A percentile compares a stretch with the other conserved stretches of the same genome.
phyloP scores from a whole-genome alignment of 2,329 filamentous ascomycete species.

The Capronia coronata region DNA sequence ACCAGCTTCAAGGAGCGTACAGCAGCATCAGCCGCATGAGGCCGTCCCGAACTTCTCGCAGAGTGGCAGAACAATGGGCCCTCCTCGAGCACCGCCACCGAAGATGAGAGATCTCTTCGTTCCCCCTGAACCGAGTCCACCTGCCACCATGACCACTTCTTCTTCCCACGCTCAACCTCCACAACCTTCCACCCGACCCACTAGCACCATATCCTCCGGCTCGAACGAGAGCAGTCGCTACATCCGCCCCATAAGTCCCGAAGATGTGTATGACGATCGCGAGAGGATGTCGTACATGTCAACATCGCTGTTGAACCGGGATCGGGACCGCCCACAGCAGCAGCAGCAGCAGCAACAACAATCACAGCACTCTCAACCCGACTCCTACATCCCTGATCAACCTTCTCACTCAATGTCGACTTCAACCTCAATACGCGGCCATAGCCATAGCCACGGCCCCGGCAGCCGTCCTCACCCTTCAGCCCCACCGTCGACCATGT shows the following conservation, averaged over 20 bases:
- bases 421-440: constrained; percentile 27
- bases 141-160: constrained; percentile 32
- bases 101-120: constrained; percentile 81
- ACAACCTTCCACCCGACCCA: constrained; percentile 45
- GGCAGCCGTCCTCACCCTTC: constrained; percentile 14
- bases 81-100: constrained; percentile 68
- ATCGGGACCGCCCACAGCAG: constrained; percentile 32
- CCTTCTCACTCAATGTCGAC: constrained; percentile 36
- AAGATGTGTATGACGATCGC: constrained; percentile 78
- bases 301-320: constrained; percentile 36
- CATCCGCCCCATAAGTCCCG: constrained; percentile 58
- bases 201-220: constrained; percentile 41
- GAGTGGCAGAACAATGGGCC: constrained; percentile 43
- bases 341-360: constrained; percentile 25
- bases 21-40: constrained; percentile 1
- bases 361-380: constrained; percentile 21
- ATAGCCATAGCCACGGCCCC: constrained; percentile 21
- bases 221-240: constrained; percentile 36
- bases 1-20: constrained; percentile 28
- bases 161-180: constrained; percentile 25
- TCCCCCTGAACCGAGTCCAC: constrained; percentile 38
- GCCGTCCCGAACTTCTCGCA: constrained; percentile 21
- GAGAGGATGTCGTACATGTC: constrained; percentile 44
- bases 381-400: constrained; percentile 39
- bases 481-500: constrained; percentile 34